Evolutionary conservation across 768 basidiomycete species (phyloP), one percentile per base, ranked within the genome.

Genomic region (Tylopilus subfusipes): DNA sequence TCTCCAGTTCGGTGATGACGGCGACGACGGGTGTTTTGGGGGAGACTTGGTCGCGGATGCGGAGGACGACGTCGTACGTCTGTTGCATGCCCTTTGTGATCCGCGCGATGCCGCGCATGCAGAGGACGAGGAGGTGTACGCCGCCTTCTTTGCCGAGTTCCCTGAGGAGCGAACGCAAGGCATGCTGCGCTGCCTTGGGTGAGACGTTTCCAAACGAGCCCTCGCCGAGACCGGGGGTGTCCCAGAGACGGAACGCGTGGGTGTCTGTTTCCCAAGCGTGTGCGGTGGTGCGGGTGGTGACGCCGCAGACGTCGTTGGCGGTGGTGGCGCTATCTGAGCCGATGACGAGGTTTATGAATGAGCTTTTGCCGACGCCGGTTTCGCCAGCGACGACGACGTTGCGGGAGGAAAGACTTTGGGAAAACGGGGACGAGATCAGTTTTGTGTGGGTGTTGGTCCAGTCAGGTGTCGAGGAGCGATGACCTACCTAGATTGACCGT

Each of bases 281-380:
- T 11, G 47, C 47, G 3, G 18, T 43, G 9, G 59, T 38, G 21
- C 31, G 55, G n/a, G 42, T 50, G 44, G 64, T 65, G 39, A 67
- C 65, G 22, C 64, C 64, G 19, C 55, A 31, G 40, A 55, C 62
- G 27, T 67, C 64, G 57, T 65, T 65, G 53, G 57, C 51, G 27
- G 54, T 57, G 39, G 21, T 33, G 3, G 64, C 63, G 33, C n/a
- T 50, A n/a, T 56, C 53, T 5, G 39, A 25, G 22, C 53, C 65
- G 16, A 48, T 50, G 33, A 65, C 36, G 25, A 65, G 64, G 12
- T 65, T 65, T 48, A 65, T 67, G 13, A 65, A 64, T 10, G 64
- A 65, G 39, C 62, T 64, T 53, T 65, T 65, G 2, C 64, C 64
- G 18, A 65, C 64, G 42, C 64, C 64, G 0, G 64, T 65, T 51